Evolutionary conservation across 345 rosid species (phyloP).

Genomic region (Cardamine chenopodiifolia): DNA sequence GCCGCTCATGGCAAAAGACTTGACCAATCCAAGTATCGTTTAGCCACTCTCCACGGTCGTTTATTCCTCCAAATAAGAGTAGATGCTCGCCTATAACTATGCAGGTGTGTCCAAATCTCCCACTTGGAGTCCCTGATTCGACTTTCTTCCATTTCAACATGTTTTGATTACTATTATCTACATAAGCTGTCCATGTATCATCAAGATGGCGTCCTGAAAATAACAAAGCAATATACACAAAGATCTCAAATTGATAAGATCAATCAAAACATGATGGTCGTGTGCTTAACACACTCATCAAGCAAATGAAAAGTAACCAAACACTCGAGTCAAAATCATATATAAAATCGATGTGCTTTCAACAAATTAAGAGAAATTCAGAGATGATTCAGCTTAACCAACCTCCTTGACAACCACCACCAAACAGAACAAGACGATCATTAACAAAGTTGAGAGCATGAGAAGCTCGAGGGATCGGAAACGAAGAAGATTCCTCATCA

Average conservation of each 20-base stretch:
- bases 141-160: conserved; percentile 68
- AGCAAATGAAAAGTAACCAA: conserved; percentile 1
- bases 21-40: conserved; percentile 89
- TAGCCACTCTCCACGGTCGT: conserved; percentile 78
- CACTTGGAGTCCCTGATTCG: conserved; percentile 71
- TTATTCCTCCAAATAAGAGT: conserved; percentile 87
- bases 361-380: neutral
- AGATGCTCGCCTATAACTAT: conserved; percentile 56
- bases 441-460: conserved; percentile 91
- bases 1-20: conserved; percentile 50
- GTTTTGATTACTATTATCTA: conserved; percentile 55
- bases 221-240: conserved; percentile 9
- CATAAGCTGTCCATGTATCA: conserved; percentile 84
- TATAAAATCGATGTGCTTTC: neutral
- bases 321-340: neutral
- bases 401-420: conserved; percentile 99
- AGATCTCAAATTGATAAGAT: conserved; percentile 6
- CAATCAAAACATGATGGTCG: conserved; percentile 14
- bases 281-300: conserved; percentile 39
- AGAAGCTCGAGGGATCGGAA: conserved; percentile 86
- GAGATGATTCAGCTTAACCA: conserved; percentile 27
- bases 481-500: conserved; percentile 33
- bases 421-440: conserved; percentile 82
- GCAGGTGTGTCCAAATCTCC: conserved; percentile 94
- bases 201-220: conserved; percentile 87